Percentiles rank a stretch among this genome's conserved stretches.
Conservation (phyloP, 345 rosid genomes). For the Abelmoschus esculentus region DNA sequence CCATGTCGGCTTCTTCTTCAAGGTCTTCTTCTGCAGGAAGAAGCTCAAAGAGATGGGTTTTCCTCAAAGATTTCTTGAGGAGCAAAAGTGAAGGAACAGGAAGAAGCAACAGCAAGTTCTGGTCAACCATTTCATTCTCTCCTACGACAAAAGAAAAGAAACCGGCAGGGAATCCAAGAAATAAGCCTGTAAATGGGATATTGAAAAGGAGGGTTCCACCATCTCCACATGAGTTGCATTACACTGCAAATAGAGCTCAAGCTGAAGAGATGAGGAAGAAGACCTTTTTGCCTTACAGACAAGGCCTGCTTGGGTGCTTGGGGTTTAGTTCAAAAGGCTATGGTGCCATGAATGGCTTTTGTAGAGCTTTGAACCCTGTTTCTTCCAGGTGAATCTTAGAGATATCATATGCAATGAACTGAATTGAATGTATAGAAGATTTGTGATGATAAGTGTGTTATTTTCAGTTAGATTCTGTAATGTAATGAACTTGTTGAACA, state of each 20-base stretch:
- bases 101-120: slow-evolving; percentile 66
- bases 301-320: slow-evolving; percentile 89
- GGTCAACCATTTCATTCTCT: slow-evolving; percentile 60
- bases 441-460: too few relatives aligned
- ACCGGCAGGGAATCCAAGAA: slow-evolving; percentile 15
- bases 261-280: slow-evolving; percentile 97
- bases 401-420: too few relatives aligned
- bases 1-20: slow-evolving; percentile 70
- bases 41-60: slow-evolving; percentile 92
- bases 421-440: too few relatives aligned
- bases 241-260: slow-evolving; percentile 82
- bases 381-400: slow-evolving; percentile 49
- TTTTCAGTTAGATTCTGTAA: too few relatives aligned
- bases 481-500: too few relatives aligned
- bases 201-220: slow-evolving; percentile 63
- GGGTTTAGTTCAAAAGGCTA: slow-evolving; percentile 96
- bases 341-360: slow-evolving; percentile 84
- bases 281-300: slow-evolving; percentile 87
- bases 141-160: slow-evolving; percentile 55
- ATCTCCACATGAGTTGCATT: slow-evolving; percentile 90
- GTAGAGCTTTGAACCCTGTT: slow-evolving; percentile 85
- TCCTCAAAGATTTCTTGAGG: slow-evolving; percentile 73
- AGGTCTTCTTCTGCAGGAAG: slow-evolving; percentile 84
- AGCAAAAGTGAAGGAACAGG: slow-evolving; percentile 81
- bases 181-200: slow-evolving; percentile 44